Base-by-base conservation (phyloP, 495 filamentous ascomycete species). In the Lophiostoma macrostomum region DNA sequence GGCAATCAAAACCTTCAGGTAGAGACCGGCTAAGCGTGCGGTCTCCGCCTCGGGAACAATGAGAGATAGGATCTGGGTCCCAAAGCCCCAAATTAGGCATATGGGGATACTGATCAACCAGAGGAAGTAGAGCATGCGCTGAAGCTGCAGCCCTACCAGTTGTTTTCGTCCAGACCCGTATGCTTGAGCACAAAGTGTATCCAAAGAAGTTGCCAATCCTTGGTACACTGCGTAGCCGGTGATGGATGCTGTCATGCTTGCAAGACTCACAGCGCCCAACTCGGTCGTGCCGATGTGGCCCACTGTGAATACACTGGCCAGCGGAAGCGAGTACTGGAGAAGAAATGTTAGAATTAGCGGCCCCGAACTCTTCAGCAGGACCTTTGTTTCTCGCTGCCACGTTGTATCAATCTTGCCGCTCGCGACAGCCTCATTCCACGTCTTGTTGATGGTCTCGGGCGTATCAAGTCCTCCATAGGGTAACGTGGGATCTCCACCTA, bases 101-200 rank as follows among this genome's bases (percentile, higher is more conserved):
- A 88, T 79, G 2, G 86, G 86, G 5, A 87, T 70, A 0, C 80
- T 78, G 35, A 86, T 67, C 5, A 75, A 50, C 74, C 76, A 80
- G 6, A 88, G 71, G 47, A 89, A 81, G 46, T 74, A 81, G 0
- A 79, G 74, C 84, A 88, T 86, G 29, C 85, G 73, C 63, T 88
- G 85, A 13, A 85, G 64, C 43, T 88, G 82, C 18, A 89, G 69
- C 0, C 85, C 85, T 22, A 89, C 86, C 16, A 89, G 73, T 24
- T 76, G 73, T 53, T 80, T 83, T 39, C 77, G 79, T 5, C 86
- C 84, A 1, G 78, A 82, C 18, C 85, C 85, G 58, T 86, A 88
- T 1, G 86, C 86, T 64, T 89, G 85, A 0, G 86, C 78, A 49
- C 85, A 88, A 10, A 88, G 72, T 1, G 85, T 89, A 64, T 89